Evolutionary conservation across 2,329 filamentous ascomycete species (phyloP).

Genomic region (Didymella keratinophila): DNA sequence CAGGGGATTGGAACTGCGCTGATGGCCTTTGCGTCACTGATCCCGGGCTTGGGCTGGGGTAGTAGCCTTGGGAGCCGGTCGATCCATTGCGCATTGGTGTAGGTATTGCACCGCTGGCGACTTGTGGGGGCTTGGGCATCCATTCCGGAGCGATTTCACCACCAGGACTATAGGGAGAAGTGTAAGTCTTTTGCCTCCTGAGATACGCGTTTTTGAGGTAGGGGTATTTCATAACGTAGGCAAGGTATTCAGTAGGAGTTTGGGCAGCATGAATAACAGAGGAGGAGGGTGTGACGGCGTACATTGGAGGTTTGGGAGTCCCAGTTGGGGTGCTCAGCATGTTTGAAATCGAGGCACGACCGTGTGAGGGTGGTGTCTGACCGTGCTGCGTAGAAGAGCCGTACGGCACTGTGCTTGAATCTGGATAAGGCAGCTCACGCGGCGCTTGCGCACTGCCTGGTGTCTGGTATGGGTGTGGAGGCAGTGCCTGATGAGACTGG

Average conservation of each 20-base stretch:
- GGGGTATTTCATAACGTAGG: slow-evolving; percentile 55
- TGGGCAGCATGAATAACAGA: slow-evolving; percentile 49
- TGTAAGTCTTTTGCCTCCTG: slow-evolving; percentile 55
- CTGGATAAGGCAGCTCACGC: slow-evolving; percentile 30
- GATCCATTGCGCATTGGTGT: slow-evolving; percentile 13
- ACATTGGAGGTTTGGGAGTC: slow-evolving; percentile 49
- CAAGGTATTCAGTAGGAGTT: slow-evolving; percentile 51
- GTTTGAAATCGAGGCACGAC: slow-evolving; percentile 44
- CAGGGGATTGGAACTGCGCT: slow-evolving; percentile 54
- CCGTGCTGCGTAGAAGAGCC: slow-evolving; percentile 26
- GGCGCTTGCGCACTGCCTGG: slow-evolving; percentile 22
- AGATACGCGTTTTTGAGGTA: slow-evolving; percentile 57
- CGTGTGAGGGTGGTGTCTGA: slow-evolving; percentile 29
- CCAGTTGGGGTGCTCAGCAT: slow-evolving; percentile 41
- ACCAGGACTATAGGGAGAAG: slow-evolving; percentile 56
- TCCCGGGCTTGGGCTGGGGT: slow-evolving; percentile 13
- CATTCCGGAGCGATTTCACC: slow-evolving; percentile 54
- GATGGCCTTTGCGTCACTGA: slow-evolving; percentile 35
- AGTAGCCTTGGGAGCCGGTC: slow-evolving; percentile 14
- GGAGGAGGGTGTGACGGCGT: slow-evolving; percentile 47
- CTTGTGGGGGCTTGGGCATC: slow-evolving; percentile 40
- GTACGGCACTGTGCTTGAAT: slow-evolving; percentile 25
- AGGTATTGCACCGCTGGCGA: slow-evolving; percentile 15
- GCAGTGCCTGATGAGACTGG: slow-evolving; percentile 29
- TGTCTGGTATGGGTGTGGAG: slow-evolving; percentile 38